These are phyloP conservation scores for Trifolium pratense DNA, from an alignment of 306 rosid species.

Conservation along the genomic window DNA sequence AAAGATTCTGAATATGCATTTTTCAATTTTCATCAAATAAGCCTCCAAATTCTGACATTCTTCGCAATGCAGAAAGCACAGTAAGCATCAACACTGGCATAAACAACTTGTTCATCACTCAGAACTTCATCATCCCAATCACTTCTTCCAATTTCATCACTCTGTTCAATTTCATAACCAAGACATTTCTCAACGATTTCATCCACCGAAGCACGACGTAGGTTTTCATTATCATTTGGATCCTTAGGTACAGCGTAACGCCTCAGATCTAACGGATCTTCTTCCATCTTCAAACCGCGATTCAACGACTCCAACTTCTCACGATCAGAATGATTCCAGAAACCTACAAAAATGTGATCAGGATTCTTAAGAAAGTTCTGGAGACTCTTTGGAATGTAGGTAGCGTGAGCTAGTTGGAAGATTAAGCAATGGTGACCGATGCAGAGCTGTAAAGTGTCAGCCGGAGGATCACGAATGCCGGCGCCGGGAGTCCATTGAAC, in stretches of 20 bases:
- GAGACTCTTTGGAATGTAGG: slow-evolving; percentile 13
- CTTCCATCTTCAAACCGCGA: background rate
- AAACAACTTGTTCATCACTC: slow-evolving; percentile 40
- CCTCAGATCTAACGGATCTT: slow-evolving; percentile 43
- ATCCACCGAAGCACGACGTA: background rate
- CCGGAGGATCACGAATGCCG: background rate
- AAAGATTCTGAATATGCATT: background rate
- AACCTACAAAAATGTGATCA: slow-evolving; percentile 44
- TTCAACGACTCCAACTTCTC: background rate
- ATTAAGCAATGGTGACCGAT: slow-evolving; percentile 52
- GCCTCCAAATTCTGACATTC: slow-evolving; percentile 6
- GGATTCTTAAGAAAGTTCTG: slow-evolving; percentile 34
- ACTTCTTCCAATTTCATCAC: slow-evolving; percentile 29
- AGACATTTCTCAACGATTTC: slow-evolving; percentile 34
- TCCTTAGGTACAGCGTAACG: background rate
- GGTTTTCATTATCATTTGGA: background rate
- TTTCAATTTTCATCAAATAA: background rate
- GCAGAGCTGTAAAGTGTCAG: slow-evolving; percentile 50
- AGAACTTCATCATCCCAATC: slow-evolving; percentile 34
- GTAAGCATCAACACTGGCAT: slow-evolving; percentile 47
- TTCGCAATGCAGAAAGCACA: slow-evolving; percentile 50
- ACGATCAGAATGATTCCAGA: slow-evolving; percentile 43
- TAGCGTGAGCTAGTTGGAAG: slow-evolving; percentile 37
- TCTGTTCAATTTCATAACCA: slow-evolving; percentile 26
- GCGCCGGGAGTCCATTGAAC: slow-evolving; percentile 55